Conservation (phyloP, 306 rosid genomes). For the Trifolium repens region DNA sequence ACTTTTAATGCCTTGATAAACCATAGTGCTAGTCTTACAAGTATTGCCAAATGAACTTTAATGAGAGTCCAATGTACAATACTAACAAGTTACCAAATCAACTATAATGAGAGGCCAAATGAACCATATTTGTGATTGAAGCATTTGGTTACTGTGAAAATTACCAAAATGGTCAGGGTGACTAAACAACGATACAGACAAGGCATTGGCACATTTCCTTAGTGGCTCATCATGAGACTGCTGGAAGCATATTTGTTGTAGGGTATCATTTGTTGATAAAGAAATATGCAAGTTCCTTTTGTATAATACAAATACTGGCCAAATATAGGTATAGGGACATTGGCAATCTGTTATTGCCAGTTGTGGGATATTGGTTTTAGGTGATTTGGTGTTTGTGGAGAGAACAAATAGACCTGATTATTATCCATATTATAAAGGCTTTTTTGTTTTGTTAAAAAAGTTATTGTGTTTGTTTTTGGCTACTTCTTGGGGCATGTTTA, state of each 20-base stretch:
- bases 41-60: too few relatives aligned
- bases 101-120: too few relatives aligned
- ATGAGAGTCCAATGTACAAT: too few relatives aligned
- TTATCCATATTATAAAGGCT: background rate
- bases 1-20: too few relatives aligned
- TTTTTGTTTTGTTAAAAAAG: background rate
- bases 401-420: conserved; percentile 6
- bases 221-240: conserved; percentile 60
- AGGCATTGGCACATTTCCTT: conserved; percentile 82
- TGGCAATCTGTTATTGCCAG: conserved; percentile 22
- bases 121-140: too few relatives aligned
- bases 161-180: too few relatives aligned
- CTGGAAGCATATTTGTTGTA: conserved; percentile 26
- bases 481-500: background rate
- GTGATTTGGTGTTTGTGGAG: conserved; percentile 12
- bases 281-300: conserved; percentile 34
- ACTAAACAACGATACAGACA: conserved; percentile 71
- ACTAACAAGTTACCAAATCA: too few relatives aligned
- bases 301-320: conserved; percentile 35
- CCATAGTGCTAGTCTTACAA: too few relatives aligned
- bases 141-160: too few relatives aligned
- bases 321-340: conserved; percentile 22
- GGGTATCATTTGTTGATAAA: conserved; percentile 27
- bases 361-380: conserved; percentile 22
- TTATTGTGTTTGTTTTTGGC: conserved; percentile 1